Evolutionary conservation across 305 asterid species (phyloP), one percentile per base, ranked within the genome.

Genomic region (Fraxinus greggii): DNA sequence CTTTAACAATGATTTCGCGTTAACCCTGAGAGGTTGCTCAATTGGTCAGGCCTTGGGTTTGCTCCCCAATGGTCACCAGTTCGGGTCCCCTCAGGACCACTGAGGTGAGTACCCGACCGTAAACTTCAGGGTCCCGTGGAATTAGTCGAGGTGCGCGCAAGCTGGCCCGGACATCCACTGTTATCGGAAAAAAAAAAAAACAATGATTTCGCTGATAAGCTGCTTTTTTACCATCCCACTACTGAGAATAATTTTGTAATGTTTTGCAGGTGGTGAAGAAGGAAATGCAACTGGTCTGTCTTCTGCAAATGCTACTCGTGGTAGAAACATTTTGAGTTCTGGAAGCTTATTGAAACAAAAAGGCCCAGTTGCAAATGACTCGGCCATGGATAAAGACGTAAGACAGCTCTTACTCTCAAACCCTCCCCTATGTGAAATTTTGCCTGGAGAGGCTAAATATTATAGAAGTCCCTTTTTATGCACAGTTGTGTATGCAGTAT

Each of bases 251-350:
- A 67, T 72, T 24, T 65, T 54, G 36, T 13, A 7, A 81, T 88
- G 38, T 81, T 77, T n/a, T 83, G 38, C 87, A 95, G 97, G 97
- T 80, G 97, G 89, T 17, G 95, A 92, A 78, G 97, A 90, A 83
- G 89, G 88, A 77, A 90, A 88, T 76, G 84, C 90, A 24, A 80
- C 84, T 67, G 93, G 87, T 65, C 89, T 89, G 83, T 86, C 74
- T 67, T 67, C 90, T 79, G 91, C 86, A 61, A 92, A 87, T 89
- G 89, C 87, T 15, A 77, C 83, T 81, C 93, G 89, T 12, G 83
- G 85, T 84, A 89, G 92, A 86, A 91, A 84, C 83, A 74, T 86
- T 42, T 79, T 89, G 85, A 91, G 85, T 88, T 87, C 96, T 38
- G 95, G 92, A 83, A 88, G 85, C 87, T 86, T 91, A 74, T 80